Base-by-base conservation (phyloP, 768 basidiomycete species). In the Psilocybe cubensis region DNA sequence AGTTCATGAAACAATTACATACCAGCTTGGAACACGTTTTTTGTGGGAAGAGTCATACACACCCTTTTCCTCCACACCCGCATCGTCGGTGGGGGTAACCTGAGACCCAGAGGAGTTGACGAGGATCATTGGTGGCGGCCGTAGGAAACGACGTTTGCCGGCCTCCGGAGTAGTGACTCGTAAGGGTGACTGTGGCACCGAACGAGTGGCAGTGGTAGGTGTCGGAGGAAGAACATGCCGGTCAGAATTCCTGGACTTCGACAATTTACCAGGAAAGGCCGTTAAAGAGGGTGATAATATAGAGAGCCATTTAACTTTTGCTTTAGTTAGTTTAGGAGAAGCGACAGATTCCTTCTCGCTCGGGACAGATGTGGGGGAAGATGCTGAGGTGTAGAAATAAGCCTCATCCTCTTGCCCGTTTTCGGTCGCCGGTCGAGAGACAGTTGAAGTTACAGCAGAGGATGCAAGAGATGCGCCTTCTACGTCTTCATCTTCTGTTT, bases 1-100 rank as follows among this genome's bases (percentile, higher is more conserved):
- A 48, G 52, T 18, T 25, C 42, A 29, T 4, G 31, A 54, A 11
- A 40, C 7, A 18, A 21, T 10, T 35, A 74, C 84, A 46, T 62
- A 89, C 92, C 92, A 93, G 69, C 91, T 91, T 4, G 92, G 92
- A 23, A 93, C 92, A 18, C 92, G 86, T 64, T 85, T 83, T 70
- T 94, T 93, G 64, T 83, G 77, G 9, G 91, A 93, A 24, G 88
- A 86, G 70, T 94, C 92, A 65, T 92, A 93, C 3, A 90, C 85
- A 17, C 87, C 89, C 63, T 79, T 80, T 40, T 83, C 83, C 28
- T 79, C 80, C 1, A 72, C 69, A 29, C 73, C 48, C 1, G 27
- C 24, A 24, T 55, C 54, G 24, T 54, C 31, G 0, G 12, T 71
- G 24, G 74, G 71, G 3, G 72, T 70, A 31, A 80, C 79, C 49